Evolutionary conservation across 345 rosid species (phyloP).

Genomic region (Noccaea caerulescens): DNA sequence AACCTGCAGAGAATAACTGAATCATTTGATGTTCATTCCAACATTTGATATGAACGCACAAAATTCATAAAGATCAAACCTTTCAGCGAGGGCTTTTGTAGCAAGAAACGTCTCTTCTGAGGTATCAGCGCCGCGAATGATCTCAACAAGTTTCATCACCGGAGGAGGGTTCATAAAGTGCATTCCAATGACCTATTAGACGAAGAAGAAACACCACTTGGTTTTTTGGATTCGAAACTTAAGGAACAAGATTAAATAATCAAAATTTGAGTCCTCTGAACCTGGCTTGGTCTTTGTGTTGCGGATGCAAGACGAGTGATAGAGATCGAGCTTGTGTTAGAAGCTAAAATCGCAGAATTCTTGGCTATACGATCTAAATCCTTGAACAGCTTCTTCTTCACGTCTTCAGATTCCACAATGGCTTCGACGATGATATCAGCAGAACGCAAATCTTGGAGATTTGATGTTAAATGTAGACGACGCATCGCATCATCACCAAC

Average conservation of each 20-base stretch:
- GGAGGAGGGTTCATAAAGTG: slow-evolving; percentile 99
- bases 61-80: slow-evolving; percentile 46
- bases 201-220: neutral
- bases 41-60: slow-evolving; percentile 3
- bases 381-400: slow-evolving; percentile 68
- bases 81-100: slow-evolving; percentile 75
- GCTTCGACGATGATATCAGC: slow-evolving; percentile 85
- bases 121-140: slow-evolving; percentile 84
- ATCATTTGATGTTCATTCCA: neutral
- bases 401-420: slow-evolving; percentile 81
- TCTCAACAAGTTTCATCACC: slow-evolving; percentile 89
- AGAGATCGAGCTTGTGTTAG: slow-evolving; percentile 92
- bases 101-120: slow-evolving; percentile 69
- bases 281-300: slow-evolving; percentile 78
- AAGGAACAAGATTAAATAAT: slow-evolving; percentile 16
- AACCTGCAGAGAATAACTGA: slow-evolving; percentile 50
- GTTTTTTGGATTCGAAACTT: neutral
- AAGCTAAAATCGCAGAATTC: slow-evolving; percentile 73
- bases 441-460: slow-evolving; percentile 56
- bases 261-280: slow-evolving; percentile 18
- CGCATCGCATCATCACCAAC: slow-evolving; percentile 61
- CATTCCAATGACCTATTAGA: slow-evolving; percentile 76
- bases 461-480: slow-evolving; percentile 61
- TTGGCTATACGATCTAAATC: slow-evolving; percentile 67
- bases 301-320: slow-evolving; percentile 85